These are phyloP conservation scores for Lipomyces oligophaga DNA, from an alignment of 805 yeast genomes.

Conservation along the genomic window DNA sequence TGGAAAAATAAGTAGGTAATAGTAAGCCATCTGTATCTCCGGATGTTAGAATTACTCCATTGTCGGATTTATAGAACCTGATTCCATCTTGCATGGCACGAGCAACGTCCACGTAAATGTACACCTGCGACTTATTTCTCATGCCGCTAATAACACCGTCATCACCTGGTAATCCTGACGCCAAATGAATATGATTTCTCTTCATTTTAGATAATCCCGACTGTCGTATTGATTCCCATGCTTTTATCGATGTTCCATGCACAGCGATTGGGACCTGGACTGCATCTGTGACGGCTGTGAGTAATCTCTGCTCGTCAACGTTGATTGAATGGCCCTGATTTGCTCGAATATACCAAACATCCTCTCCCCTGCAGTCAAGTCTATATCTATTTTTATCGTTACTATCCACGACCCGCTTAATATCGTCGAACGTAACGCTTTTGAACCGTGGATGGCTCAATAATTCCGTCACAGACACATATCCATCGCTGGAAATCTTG, in stretches of 20 bases:
- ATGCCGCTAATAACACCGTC: slow-evolving; percentile 65
- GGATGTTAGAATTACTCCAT: slow-evolving; percentile 67
- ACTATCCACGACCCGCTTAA: slow-evolving; percentile 54
- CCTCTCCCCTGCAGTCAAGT: slow-evolving; percentile 38
- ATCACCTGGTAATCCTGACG: slow-evolving; percentile 52
- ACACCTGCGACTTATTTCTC: slow-evolving; percentile 53
- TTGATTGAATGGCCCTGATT: slow-evolving; percentile 85
- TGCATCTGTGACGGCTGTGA: slow-evolving; percentile 33
- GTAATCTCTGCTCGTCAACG: slow-evolving; percentile 39
- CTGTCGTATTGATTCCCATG: slow-evolving; percentile 41
- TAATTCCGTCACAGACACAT: slow-evolving; percentile 51
- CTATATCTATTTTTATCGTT: slow-evolving; percentile 73
- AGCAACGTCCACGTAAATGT: slow-evolving; percentile 59
- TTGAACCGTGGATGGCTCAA: slow-evolving; percentile 57
- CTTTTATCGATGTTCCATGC: slow-evolving; percentile 70
- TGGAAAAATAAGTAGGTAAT: slow-evolving; percentile 43
- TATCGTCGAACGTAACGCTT: slow-evolving; percentile 54
- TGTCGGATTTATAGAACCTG: slow-evolving; percentile 58
- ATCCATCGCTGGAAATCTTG: slow-evolving; percentile 64
- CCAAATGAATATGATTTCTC: slow-evolving; percentile 83
- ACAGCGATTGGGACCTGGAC: slow-evolving; percentile 54
- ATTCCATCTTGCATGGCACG: slow-evolving; percentile 47
- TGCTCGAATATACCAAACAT: slow-evolving; percentile 60
- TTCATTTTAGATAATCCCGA: slow-evolving; percentile 66
- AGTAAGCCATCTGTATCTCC: slow-evolving; percentile 63